A percentile compares a stretch with the other conserved stretches of the same genome.
phyloP scores from a whole-genome alignment of 352 stramenopile species.

The Pythium folliculosum region DNA sequence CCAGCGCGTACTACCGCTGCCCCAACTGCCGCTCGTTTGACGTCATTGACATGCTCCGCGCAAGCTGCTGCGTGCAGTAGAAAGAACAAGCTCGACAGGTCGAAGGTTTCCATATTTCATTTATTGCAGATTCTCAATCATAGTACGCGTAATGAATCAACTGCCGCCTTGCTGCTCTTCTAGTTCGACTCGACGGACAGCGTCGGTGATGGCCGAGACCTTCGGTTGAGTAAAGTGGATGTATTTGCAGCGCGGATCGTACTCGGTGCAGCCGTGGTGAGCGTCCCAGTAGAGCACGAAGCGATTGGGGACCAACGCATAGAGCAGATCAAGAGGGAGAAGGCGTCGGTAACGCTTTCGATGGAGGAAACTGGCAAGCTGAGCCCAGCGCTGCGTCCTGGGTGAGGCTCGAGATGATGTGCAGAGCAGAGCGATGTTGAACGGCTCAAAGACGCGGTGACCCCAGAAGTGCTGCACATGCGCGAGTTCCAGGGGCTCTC shows the following conservation, averaged over 20 bases:
- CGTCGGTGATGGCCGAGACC: background rate
- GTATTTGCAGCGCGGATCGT: conserved; percentile 14
- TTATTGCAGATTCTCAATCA: background rate
- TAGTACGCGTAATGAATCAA: background rate
- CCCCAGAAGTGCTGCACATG: conserved; percentile 20
- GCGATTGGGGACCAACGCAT: conserved; percentile 1
- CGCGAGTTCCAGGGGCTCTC: conserved; percentile 7
- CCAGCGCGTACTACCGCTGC: conserved; percentile 72
- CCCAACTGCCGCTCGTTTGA: conserved; percentile 52
- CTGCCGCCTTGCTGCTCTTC: background rate
- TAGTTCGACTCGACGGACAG: background rate
- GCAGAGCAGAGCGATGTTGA: conserved; percentile 13
- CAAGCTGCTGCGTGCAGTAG: conserved; percentile 63
- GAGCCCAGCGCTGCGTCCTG: background rate
- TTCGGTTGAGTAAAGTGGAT: conserved; percentile 18
- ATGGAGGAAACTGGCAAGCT: background rate
- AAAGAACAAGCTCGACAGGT: background rate
- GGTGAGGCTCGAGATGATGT: conserved; percentile 8
- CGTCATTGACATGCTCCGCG: conserved; percentile 49
- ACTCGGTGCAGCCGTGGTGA: conserved; percentile 10
- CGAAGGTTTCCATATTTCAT: background rate
- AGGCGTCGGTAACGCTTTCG: conserved; percentile 16
- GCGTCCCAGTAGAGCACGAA: conserved; percentile 10
- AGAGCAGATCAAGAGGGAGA: background rate
- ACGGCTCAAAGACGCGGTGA: conserved; percentile 10